Evolutionary conservation across 164 flowering plant genomes (phyloP).

Genomic region (Berberis vulgaris): DNA sequence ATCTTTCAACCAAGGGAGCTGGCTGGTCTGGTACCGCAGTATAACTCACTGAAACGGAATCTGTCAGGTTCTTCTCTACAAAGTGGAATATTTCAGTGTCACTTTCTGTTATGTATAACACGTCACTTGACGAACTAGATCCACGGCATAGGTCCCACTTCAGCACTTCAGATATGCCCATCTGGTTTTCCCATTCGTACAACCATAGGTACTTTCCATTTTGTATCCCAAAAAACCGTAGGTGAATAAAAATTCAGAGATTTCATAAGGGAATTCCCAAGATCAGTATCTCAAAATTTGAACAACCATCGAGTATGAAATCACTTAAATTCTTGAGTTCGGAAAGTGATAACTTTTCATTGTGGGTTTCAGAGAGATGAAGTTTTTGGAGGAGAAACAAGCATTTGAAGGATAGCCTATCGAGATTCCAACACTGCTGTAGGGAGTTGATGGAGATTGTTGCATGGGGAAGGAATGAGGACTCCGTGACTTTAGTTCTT

Average conservation of each 20-base stretch:
- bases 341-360: not conserved
- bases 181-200: not conserved
- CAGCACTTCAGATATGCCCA: not conserved
- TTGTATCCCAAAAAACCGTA: not conserved
- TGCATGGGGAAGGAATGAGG: not conserved
- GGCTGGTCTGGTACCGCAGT: not conserved
- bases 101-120: not conserved
- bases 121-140: not conserved
- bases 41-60: not conserved
- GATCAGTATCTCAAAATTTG: not conserved
- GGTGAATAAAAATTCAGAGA: not conserved
- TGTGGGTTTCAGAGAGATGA: not conserved
- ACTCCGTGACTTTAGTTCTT: not conserved
- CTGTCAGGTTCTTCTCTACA: not conserved
- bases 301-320: not conserved
- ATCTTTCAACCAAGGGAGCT: not conserved
- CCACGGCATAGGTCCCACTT: not conserved
- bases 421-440: not conserved
- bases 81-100: not conserved
- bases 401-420: not conserved
- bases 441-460: not conserved
- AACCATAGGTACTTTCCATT: not conserved
- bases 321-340: not conserved
- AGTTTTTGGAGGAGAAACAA: not conserved
- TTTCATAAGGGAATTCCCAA: not conserved